These are phyloP conservation scores for Flaveria ramosissima DNA, from an alignment of 129 eudicot species.

Conservation along the genomic window DNA sequence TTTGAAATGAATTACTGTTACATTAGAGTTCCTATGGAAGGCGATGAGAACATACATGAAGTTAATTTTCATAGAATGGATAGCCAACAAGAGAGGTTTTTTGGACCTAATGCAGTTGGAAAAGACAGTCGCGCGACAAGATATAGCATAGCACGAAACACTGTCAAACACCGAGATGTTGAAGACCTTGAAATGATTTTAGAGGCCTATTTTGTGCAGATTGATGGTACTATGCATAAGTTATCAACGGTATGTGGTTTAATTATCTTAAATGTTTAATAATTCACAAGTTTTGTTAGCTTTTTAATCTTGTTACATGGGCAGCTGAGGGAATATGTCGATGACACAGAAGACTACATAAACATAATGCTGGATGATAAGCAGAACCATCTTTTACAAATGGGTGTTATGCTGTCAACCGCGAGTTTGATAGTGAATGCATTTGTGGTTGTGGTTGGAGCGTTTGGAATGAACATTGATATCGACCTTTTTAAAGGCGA, in stretches of 20 bases:
- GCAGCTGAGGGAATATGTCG: constrained; percentile 84
- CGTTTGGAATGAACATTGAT: constrained; percentile 74
- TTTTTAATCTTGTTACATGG: background rate
- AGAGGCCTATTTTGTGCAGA: constrained; percentile 89
- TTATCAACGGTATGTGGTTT: constrained; percentile 65
- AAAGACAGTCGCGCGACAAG: constrained; percentile 60
- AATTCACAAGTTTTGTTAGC: background rate
- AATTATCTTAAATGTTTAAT: background rate
- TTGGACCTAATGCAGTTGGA: constrained; percentile 42
- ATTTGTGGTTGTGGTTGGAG: constrained; percentile 74
- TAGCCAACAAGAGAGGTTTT: constrained; percentile 45
- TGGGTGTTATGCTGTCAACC: constrained; percentile 83
- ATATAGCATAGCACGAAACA: constrained; percentile 60
- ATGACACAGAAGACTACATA: constrained; percentile 87
- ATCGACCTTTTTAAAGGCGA: constrained; percentile 52
- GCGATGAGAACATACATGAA: constrained; percentile 43
- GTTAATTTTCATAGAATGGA: constrained; percentile 34
- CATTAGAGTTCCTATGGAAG: constrained; percentile 51
- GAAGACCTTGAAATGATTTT: constrained; percentile 90
- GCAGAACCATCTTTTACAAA: constrained; percentile 79
- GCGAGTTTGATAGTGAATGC: constrained; percentile 69
- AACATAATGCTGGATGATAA: constrained; percentile 89
- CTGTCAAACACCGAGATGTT: constrained; percentile 69
- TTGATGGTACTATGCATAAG: constrained; percentile 78
- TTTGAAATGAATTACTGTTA: background rate